phyloP scores from a whole-genome alignment of 495 filamentous ascomycete genomes.

The Clohesyomyces aquaticus region DNA sequence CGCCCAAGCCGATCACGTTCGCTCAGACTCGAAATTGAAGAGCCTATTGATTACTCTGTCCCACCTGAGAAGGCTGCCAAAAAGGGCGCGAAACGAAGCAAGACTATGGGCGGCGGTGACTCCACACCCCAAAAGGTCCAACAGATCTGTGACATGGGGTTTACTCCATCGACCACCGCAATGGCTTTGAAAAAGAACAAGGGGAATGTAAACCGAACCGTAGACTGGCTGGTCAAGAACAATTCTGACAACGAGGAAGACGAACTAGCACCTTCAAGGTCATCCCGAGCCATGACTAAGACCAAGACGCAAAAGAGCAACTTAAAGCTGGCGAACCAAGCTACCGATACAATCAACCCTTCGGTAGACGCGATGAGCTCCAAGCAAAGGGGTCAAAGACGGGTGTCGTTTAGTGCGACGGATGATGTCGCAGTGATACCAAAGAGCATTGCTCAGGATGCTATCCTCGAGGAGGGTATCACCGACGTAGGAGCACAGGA shows the following conservation, averaged over 20 bases:
- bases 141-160: conserved; percentile 38
- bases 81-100: conserved; percentile 38
- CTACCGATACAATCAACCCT: not conserved
- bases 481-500: no score
- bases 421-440: no score
- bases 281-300: not conserved
- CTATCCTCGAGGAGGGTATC: not conserved
- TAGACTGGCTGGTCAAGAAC: conserved; percentile 27
- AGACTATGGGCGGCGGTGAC: conserved; percentile 8
- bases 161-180: conserved; percentile 27
- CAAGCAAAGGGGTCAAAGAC: not conserved
- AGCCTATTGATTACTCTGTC: conserved; percentile 40
- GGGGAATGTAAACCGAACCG: conserved; percentile 21
- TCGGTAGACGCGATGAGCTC: not conserved
- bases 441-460: not conserved
- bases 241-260: conserved; percentile 9
- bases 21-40: conserved; percentile 30
- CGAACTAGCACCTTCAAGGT: conserved; percentile 11
- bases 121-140: conserved; percentile 31
- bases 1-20: conserved; percentile 47
- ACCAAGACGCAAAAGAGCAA: conserved; percentile 1
- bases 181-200: conserved; percentile 24
- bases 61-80: conserved; percentile 42
- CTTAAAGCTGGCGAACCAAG: not conserved
- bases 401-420: not conserved